Base-by-base conservation (phyloP, 1,139 yeast species). In the Kurtzmaniella natalensis region DNA sequence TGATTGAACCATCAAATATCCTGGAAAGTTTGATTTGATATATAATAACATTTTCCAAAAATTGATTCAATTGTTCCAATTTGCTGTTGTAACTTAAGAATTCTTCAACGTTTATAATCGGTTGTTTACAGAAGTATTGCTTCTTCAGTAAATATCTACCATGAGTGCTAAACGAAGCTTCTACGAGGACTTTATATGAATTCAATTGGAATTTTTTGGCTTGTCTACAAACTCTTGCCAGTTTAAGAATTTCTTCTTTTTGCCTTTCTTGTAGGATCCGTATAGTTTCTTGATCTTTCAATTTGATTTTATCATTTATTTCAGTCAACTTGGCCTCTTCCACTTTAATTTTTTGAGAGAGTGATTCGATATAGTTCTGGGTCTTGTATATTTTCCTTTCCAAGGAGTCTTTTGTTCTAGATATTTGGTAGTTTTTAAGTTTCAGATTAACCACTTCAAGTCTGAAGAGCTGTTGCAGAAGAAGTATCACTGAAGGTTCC, bases 401-500 rank as follows among this genome's bases (percentile, higher is more conserved):
- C 31, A 48, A 25, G 25, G 51, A 34, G 1, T 39, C 41, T 14
- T 39, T 42, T 21, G 58, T 46, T 22, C 44, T 45, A 8, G 54
- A 43, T 2, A 59, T 52, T 14, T 54, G 56, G 24, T 46, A 59
- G 18, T 44, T 42, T 40, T 47, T 56, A 30, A 49, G 47, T 25
- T 44, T 51, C 20, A 45, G 41, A 48, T 50, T 62, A 33, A 50
- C 35, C 1, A 61, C 44, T 29, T 65, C 64, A 16, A 73, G 57
- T 43, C 62, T 69, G 31, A 67, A 48, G 28, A 74, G 49, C 50
- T 71, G 75, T 10, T 67, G 51, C 1, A 75, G 61, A 21, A 75
- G 48, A 15, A 58, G 48, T 14, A 65, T 64, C 2, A 70, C 55
- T 0, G 75, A 51, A 11, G 36, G 29, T 3, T 41, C 32, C 4